Base-by-base conservation (phyloP, 2,329 filamentous ascomycete genomes). In the Pseudogymnoascus sp. region DNA sequence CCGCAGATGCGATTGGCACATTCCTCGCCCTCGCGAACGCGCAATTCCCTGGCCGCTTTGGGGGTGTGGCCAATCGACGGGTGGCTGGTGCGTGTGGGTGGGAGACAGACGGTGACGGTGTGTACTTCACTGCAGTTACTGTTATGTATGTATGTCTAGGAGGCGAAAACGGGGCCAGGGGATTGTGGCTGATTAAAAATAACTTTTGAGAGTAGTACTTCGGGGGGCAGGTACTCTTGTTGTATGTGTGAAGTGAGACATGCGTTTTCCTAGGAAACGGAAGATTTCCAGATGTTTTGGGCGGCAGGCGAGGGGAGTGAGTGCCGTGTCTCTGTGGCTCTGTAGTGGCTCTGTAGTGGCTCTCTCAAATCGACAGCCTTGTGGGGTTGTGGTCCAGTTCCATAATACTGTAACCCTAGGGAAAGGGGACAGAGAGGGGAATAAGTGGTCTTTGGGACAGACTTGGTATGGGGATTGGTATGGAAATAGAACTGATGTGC, bases 221-320 rank as follows among this genome's bases (percentile, higher is more conserved):
- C 21, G 42, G 42, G 42, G 44, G 44, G 44, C 44, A 50, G 17
- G 44, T 50, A 50, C 42, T 17, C 9, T 9, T 9, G 5, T 4
- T 17, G 37, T 38, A 38, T 2, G 4, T n/a, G n/a, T 17, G 15
- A 19, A n/a, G 42, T 50, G 44, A 50, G 44, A 50, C 44, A 50
- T 50, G 44, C 44, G n/a, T 15, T 13, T 5, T 13, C 5, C 7
- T 29, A 29, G 15, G 44, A n/a, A 29, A 50, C 44, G 15, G 44
- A 50, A 50, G 44, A 50, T 50, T 50, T 50, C 44, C 2, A n/a
- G 44, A 50, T 50, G 44, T 50, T 50, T 50, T 50, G 44, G 42
- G 42, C 42, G 42, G 42, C 21, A 50, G 26, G 42, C 42, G 40
- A 44, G 19, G 19, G 19, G 9, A 17, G 33, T 5, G n/a, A n/a